Percentiles rank a stretch among this genome's conserved stretches.
Conservation (phyloP, 345 rosid genomes). For the Cardamine resedifolia region DNA sequence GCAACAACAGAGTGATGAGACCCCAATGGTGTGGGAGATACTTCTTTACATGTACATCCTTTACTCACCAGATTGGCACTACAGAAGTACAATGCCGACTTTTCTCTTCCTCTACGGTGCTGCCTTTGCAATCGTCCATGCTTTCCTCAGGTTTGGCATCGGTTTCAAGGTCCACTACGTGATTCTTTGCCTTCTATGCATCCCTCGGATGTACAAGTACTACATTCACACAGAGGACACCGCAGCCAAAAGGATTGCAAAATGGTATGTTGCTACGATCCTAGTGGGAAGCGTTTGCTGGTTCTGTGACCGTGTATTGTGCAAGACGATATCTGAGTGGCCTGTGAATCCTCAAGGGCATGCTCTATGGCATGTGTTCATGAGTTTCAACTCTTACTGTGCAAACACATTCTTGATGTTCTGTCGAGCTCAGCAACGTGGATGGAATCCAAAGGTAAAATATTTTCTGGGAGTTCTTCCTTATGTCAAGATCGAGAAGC, state of each 20-base stretch:
- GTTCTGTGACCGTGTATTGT: slow-evolving; percentile 65
- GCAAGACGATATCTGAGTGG: slow-evolving; percentile 62
- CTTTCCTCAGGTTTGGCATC: slow-evolving; percentile 63
- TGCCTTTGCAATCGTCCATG: slow-evolving; percentile 69
- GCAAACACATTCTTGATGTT: slow-evolving; percentile 98
- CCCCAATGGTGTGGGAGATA: slow-evolving; percentile 99
- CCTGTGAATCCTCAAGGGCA: slow-evolving; percentile 85
- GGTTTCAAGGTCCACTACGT: slow-evolving; percentile 88
- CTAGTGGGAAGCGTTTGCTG: slow-evolving; percentile 64
- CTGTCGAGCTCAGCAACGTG: slow-evolving; percentile 83
- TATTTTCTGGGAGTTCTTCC: slow-evolving; percentile 62
- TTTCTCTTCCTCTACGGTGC: slow-evolving; percentile 90
- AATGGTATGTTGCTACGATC: slow-evolving; percentile 64
- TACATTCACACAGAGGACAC: slow-evolving; percentile 75
- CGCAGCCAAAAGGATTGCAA: slow-evolving; percentile 70
- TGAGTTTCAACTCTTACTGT: slow-evolving; percentile 86
- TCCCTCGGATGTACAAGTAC: slow-evolving; percentile 94
- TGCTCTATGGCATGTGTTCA: slow-evolving; percentile 84
- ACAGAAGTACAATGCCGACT: slow-evolving; percentile 91
- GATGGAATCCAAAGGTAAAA: slow-evolving; percentile 73
- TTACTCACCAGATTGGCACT: slow-evolving; percentile 99
- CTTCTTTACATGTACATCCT: slow-evolving; percentile 92
- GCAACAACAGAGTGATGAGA: slow-evolving; percentile 98
- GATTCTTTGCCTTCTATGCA: slow-evolving; percentile 76
- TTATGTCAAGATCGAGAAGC: slow-evolving; percentile 79